Conservation (phyloP, 2,329 filamentous ascomycete genomes). For the Scedosporium boydii region DNA sequence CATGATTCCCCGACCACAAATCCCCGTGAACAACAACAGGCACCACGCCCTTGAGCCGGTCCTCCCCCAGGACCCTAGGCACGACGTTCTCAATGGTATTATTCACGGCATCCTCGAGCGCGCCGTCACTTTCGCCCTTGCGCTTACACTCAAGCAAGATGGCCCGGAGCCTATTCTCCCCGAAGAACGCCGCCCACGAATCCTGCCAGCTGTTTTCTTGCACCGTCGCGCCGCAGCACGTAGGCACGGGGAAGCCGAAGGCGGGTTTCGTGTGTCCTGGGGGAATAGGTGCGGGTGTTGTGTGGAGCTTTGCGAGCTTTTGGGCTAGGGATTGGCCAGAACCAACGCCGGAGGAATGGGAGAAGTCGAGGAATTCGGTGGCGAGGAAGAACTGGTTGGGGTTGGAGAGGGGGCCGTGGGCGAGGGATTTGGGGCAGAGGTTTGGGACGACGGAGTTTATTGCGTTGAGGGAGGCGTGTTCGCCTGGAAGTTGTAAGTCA, state of each 20-base stretch:
- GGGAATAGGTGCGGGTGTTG: constrained; percentile 59
- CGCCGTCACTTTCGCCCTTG: constrained; percentile 51
- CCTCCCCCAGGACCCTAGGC: constrained; percentile 63
- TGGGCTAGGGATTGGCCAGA: constrained; percentile 54
- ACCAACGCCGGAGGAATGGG: constrained; percentile 29
- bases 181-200: constrained; percentile 82
- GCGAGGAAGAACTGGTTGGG: constrained; percentile 50
- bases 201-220: constrained; percentile 68
- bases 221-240: constrained; percentile 76
- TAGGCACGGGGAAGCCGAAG: constrained; percentile 79
- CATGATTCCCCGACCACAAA: constrained; percentile 84
- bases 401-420: constrained; percentile 52
- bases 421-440: constrained; percentile 67
- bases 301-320: constrained; percentile 73
- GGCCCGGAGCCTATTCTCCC: constrained; percentile 59
- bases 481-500: constrained; percentile 41
- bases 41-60: constrained; percentile 51
- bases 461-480: constrained; percentile 75
- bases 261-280: constrained; percentile 46
- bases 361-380: constrained; percentile 72
- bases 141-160: constrained; percentile 49
- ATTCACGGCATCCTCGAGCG: constrained; percentile 56
- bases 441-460: constrained; percentile 63
- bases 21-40: constrained; percentile 86
- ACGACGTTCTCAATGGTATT: constrained; percentile 55